These are phyloP conservation scores for Cladosporium sp. DNA, from an alignment of 2,329 filamentous ascomycete genomes.

Conservation along the genomic window DNA sequence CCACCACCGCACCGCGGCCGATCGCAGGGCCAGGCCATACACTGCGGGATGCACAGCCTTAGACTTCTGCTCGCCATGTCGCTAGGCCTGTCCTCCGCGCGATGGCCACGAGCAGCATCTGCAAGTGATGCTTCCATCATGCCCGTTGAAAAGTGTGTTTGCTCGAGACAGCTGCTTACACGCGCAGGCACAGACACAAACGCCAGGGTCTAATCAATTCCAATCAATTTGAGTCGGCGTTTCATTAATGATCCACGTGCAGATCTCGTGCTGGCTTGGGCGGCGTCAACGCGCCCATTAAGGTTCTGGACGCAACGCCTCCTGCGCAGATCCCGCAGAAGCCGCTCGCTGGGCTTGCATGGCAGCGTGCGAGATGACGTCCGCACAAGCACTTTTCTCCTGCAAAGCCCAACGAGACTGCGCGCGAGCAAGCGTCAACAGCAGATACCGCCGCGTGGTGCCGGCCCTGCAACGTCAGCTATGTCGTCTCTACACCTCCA, in stretches of 20 bases:
- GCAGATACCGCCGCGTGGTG: conserved; percentile 1
- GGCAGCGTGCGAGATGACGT: conserved; percentile 7
- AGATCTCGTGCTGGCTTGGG: conserved; percentile 5
- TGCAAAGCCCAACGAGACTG: neutral
- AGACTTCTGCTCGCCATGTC: too few relatives aligned
- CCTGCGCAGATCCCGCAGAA: conserved; percentile 4
- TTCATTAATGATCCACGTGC: conserved; percentile 6
- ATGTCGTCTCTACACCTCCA: neutral
- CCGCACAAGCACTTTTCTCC: neutral
- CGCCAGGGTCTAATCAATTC: conserved; percentile 1
- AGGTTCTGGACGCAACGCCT: conserved; percentile 7
- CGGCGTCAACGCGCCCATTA: neutral
- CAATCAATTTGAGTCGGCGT: conserved; percentile 6
- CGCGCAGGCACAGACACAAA: too few relatives aligned
- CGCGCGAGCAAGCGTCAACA: neutral
- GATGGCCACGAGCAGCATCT: too few relatives aligned
- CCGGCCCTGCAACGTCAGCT: neutral
- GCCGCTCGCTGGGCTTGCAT: neutral
- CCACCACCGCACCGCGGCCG: neutral
- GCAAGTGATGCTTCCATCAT: too few relatives aligned
- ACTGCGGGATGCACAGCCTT: too few relatives aligned
- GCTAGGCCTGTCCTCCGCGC: too few relatives aligned
- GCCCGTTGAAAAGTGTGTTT: too few relatives aligned
- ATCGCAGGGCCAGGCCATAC: neutral
- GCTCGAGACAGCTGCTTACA: too few relatives aligned